Conservation (phyloP, 2,329 filamentous ascomycete genomes). For the Nemania sp. region DNA sequence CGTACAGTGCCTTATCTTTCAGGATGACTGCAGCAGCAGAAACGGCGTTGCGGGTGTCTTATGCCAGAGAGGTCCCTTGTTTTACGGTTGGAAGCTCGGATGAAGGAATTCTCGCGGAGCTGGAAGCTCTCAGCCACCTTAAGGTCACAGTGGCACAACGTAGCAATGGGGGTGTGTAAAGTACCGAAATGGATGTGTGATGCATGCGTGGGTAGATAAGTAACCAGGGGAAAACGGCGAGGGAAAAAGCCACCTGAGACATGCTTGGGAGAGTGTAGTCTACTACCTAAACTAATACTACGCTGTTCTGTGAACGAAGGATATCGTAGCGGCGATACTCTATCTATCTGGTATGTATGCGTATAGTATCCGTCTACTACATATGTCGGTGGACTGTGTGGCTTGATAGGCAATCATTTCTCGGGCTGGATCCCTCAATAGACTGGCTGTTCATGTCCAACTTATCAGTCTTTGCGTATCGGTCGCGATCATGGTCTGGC, state of each 20-base stretch:
- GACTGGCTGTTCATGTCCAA: neutral
- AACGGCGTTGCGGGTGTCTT: neutral
- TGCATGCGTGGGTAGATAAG: neutral
- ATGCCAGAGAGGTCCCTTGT: neutral
- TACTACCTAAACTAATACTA: conserved; percentile 1
- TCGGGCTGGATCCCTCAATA: neutral
- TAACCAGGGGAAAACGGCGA: conserved; percentile 14
- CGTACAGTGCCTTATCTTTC: conserved; percentile 24
- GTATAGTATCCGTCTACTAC: neutral
- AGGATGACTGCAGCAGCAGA: conserved; percentile 5
- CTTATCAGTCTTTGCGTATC: neutral
- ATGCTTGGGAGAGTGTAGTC: neutral
- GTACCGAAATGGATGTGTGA: neutral
- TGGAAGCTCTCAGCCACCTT: conserved; percentile 30
- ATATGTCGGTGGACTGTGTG: neutral
- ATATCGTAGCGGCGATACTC: too few species aligned
- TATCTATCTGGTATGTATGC: neutral
- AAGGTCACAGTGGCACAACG: conserved; percentile 19
- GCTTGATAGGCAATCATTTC: conserved; percentile 21
- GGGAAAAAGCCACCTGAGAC: conserved; percentile 20
- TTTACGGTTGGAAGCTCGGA: conserved; percentile 1
- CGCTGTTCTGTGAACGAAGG: too few species aligned
- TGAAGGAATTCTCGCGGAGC: conserved; percentile 9
- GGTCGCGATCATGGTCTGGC: conserved; percentile 17
- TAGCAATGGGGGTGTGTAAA: neutral